Percentiles rank a stretch among this genome's conserved stretches.
phyloP scores from a whole-genome alignment of 345 rosid genomes.

The Syzygium oleosum region DNA sequence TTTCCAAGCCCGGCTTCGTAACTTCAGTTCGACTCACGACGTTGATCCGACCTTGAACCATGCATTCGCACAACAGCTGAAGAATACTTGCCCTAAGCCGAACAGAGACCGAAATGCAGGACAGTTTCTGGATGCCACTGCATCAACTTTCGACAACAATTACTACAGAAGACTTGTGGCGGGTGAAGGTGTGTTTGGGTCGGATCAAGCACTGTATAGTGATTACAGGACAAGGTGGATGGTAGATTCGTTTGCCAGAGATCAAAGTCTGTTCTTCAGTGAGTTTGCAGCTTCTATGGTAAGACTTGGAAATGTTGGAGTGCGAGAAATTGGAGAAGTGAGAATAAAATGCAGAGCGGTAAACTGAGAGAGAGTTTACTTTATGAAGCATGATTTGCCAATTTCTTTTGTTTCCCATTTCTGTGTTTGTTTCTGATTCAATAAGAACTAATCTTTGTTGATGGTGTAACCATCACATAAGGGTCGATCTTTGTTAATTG shows the following conservation, averaged over 20 bases:
- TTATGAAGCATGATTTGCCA: neutral
- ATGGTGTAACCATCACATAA: neutral
- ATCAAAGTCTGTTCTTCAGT: conserved; percentile 53
- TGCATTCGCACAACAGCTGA: conserved; percentile 32
- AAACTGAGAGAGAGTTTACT: conserved; percentile 17
- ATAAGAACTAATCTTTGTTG: neutral
- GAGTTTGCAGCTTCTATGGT: conserved; percentile 68
- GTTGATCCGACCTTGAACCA: conserved; percentile 55
- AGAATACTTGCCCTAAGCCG: conserved; percentile 33
- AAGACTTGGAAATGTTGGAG: conserved; percentile 64
- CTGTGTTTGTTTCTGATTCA: neutral
- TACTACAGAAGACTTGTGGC: conserved; percentile 52
- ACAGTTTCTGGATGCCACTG: conserved; percentile 51
- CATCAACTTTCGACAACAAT: conserved; percentile 50
- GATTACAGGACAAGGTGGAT: conserved; percentile 52
- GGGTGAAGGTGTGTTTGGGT: conserved; percentile 57
- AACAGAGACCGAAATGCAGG: conserved; percentile 51
- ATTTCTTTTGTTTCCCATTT: neutral
- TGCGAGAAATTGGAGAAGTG: conserved; percentile 54
- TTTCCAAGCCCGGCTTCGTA: conserved; percentile 46
- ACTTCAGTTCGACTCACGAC: conserved; percentile 47
- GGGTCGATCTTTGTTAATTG: neutral
- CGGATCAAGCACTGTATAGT: conserved; percentile 48
- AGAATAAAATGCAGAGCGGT: conserved; percentile 39
- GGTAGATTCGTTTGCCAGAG: conserved; percentile 46